These are phyloP conservation scores for Westerdykella ornata DNA, from an alignment of 2,329 filamentous ascomycete species.

Conservation along the genomic window DNA sequence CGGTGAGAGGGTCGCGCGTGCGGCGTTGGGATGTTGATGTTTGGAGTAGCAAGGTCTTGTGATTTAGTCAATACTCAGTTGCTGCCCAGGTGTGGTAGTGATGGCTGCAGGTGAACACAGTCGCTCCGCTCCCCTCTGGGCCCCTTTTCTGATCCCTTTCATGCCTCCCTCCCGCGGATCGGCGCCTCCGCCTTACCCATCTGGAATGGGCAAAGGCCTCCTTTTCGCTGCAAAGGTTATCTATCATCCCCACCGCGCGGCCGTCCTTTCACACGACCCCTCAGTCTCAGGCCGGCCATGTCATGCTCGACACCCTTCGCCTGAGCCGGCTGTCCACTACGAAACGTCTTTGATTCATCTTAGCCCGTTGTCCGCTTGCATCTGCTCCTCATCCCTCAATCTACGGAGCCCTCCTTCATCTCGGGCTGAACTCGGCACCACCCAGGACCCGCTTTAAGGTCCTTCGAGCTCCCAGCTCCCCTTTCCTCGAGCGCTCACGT, in stretches of 20 bases:
- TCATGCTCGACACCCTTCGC: slow-evolving; percentile 22
- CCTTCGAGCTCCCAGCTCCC: slow-evolving; percentile 1
- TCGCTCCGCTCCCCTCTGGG: neutral
- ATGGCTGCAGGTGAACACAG: too few relatives aligned
- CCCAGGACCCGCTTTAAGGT: too few relatives aligned
- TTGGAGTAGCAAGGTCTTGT: too few relatives aligned
- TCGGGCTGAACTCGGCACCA: too few relatives aligned
- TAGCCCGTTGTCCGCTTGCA: slow-evolving; percentile 12
- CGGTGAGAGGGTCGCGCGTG: too few relatives aligned
- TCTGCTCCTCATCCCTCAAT: slow-evolving; percentile 1
- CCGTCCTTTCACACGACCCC: slow-evolving; percentile 3
- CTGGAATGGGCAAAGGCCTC: slow-evolving; percentile 15
- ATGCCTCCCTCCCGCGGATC: neutral
- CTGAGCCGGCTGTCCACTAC: slow-evolving; percentile 12
- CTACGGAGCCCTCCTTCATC: slow-evolving; percentile 3
- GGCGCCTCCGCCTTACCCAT: neutral
- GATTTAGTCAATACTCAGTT: too few relatives aligned
- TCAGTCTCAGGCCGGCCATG: slow-evolving; percentile 17
- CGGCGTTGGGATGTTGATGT: too few relatives aligned
- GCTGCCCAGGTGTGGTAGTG: too few relatives aligned
- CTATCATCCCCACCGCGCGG: slow-evolving; percentile 5
- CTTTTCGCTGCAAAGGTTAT: too few relatives aligned
- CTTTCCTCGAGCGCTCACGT: slow-evolving; percentile 5
- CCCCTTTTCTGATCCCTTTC: neutral
- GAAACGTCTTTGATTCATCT: slow-evolving; percentile 20